phyloP scores from a whole-genome alignment of 306 rosid genomes.

The Carpinus viminea region DNA sequence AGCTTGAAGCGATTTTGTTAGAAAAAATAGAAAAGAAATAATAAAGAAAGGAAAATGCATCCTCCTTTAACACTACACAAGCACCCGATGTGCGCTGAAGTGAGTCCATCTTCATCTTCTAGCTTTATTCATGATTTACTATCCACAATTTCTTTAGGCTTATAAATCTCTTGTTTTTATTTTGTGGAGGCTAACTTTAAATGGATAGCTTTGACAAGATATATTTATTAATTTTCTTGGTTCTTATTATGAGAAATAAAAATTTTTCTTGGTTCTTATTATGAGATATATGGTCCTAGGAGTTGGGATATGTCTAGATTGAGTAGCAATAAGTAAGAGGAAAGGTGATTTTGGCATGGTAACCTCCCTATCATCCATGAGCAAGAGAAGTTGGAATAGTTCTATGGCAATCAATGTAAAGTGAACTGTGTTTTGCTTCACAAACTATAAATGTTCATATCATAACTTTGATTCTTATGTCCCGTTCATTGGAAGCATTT shows the following conservation, averaged over 20 bases:
- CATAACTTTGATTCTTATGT: neutral
- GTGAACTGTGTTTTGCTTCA: neutral
- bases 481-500: neutral
- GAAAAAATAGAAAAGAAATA: neutral
- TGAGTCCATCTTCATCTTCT: constrained; percentile 37
- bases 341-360: neutral
- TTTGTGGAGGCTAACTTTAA: neutral
- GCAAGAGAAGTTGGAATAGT: neutral
- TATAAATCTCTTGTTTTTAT: neutral
- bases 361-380: neutral
- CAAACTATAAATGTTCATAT: neutral
- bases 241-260: neutral
- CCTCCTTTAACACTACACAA: constrained; percentile 93
- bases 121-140: neutral
- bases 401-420: neutral
- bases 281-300: neutral
- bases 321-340: neutral
- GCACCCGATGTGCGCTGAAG: constrained; percentile 92
- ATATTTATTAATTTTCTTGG: neutral
- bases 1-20: constrained; percentile 26
- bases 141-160: neutral
- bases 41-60: constrained; percentile 51
- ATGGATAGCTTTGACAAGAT: neutral
- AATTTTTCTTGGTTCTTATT: neutral
- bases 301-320: neutral